These are phyloP conservation scores for Aureobasidium sp. DNA, from an alignment of 2,329 filamentous ascomycete genomes.

Conservation along the genomic window DNA sequence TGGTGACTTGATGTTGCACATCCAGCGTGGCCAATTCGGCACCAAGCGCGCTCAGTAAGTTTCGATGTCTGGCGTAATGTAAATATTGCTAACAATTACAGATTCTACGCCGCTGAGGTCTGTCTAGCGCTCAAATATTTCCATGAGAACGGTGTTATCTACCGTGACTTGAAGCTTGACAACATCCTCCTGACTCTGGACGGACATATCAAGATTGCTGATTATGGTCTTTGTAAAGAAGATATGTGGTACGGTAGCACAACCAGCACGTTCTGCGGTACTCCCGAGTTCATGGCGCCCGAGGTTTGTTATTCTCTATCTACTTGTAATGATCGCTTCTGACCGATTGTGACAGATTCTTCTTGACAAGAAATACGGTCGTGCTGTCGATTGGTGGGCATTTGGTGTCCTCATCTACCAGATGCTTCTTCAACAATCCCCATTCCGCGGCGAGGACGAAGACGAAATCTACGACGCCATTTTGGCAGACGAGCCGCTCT, in stretches of 20 bases:
- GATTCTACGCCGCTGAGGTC: slow-evolving; percentile 95
- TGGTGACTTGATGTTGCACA: slow-evolving; percentile 98
- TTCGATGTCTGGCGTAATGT: background rate
- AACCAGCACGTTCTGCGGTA: slow-evolving; percentile 97
- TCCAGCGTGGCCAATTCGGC: slow-evolving; percentile 92
- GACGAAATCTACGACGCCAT: slow-evolving; percentile 99
- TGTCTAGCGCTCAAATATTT: slow-evolving; percentile 97
- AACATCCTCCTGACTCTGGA: slow-evolving; percentile 92
- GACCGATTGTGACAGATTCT: slow-evolving; percentile 59
- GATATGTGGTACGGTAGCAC: slow-evolving; percentile 99
- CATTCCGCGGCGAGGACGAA: slow-evolving; percentile 97
- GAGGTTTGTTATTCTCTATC: slow-evolving; percentile 53
- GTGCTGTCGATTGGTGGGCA: slow-evolving; percentile 98
- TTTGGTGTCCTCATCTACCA: slow-evolving; percentile 99
- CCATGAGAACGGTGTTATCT: slow-evolving; percentile 98
- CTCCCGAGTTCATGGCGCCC: slow-evolving; percentile 99
- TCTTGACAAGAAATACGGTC: slow-evolving; percentile 95
- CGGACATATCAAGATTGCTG: slow-evolving; percentile 96
- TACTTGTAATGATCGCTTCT: slow-evolving; percentile 22
- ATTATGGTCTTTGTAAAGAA: slow-evolving; percentile 98
- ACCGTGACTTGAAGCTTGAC: slow-evolving; percentile 72
- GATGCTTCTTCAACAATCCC: slow-evolving; percentile 97
- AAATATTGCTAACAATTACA: slow-evolving; percentile 31
- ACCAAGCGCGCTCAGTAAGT: slow-evolving; percentile 88
- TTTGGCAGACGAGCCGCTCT: slow-evolving; percentile 91